Conservation (phyloP, 106 monocot species). For the Narthecium ossifragum region DNA sequence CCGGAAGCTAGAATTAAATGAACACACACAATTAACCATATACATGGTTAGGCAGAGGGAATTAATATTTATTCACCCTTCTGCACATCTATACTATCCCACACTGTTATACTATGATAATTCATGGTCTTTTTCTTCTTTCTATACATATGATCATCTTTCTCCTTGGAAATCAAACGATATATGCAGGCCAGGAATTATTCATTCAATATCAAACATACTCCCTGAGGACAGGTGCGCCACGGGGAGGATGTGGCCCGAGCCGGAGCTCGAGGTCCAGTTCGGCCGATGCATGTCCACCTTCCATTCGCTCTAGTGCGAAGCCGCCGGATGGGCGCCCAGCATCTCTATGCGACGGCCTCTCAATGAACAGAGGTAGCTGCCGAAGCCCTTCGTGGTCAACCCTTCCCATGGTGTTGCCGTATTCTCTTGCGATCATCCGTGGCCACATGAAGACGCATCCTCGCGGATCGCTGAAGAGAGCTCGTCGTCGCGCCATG, state of each 20-base stretch:
- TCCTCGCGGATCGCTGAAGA: not conserved
- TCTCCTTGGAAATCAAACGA: no score
- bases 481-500: no score
- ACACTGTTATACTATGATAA: no score
- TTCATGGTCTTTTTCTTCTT: no score
- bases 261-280: constrained; percentile 29
- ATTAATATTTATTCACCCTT: no score
- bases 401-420: not conserved
- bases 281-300: not conserved
- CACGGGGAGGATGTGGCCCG: not conserved
- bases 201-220: not conserved
- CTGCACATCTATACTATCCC: no score
- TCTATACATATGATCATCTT: no score
- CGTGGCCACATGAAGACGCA: not conserved
- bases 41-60: no score
- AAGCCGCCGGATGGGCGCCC: no score
- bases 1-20: no score
- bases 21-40: no score
- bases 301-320: not conserved
- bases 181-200: no score
- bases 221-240: not conserved
- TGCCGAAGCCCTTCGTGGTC: not conserved
- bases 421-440: not conserved
- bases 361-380: not conserved
- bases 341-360: not conserved